These are phyloP conservation scores for Neurospora tetrasperma DNA, from an alignment of 495 filamentous ascomycete genomes.

Conservation along the genomic window DNA sequence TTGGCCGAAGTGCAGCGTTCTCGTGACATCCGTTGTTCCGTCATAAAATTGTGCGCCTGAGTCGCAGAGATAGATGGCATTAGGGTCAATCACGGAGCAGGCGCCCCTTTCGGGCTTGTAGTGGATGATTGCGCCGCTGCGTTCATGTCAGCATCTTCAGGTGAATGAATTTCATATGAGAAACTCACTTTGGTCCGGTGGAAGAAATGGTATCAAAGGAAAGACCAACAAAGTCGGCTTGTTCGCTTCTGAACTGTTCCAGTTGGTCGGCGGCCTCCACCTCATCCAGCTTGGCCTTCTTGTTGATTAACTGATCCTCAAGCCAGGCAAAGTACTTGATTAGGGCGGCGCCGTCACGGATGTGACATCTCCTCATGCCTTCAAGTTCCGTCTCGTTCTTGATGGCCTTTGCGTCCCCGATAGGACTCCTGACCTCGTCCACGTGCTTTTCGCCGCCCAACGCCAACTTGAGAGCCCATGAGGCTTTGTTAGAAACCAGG, in stretches of 20 bases:
- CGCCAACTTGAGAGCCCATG: constrained; percentile 83
- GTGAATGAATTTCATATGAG: background rate
- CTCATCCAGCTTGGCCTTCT: constrained; percentile 71
- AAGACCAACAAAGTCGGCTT: constrained; percentile 77
- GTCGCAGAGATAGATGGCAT: constrained; percentile 88
- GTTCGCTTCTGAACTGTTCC: constrained; percentile 68
- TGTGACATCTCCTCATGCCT: constrained; percentile 90
- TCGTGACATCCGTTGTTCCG: constrained; percentile 92
- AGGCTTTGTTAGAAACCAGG: constrained; percentile 77
- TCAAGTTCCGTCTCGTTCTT: constrained; percentile 89
- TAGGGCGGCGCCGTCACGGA: constrained; percentile 86
- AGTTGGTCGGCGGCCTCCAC: constrained; percentile 86
- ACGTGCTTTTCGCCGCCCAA: constrained; percentile 83
- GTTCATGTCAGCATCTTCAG: constrained; percentile 4
- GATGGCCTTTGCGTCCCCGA: constrained; percentile 92
- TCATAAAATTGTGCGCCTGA: constrained; percentile 93
- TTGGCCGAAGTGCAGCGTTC: constrained; percentile 84
- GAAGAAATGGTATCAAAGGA: constrained; percentile 97
- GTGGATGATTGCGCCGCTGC: constrained; percentile 80
- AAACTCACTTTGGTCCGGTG: constrained; percentile 66
- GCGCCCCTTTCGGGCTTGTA: constrained; percentile 83
- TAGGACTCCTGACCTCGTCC: constrained; percentile 77
- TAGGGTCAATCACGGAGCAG: constrained; percentile 79
- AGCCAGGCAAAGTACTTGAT: constrained; percentile 96
- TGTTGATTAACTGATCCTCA: constrained; percentile 70